A percentile compares a stretch with the other conserved stretches of the same genome.
Conservation (phyloP, 768 basidiomycete genomes). For the Russula griseocarnosa region DNA sequence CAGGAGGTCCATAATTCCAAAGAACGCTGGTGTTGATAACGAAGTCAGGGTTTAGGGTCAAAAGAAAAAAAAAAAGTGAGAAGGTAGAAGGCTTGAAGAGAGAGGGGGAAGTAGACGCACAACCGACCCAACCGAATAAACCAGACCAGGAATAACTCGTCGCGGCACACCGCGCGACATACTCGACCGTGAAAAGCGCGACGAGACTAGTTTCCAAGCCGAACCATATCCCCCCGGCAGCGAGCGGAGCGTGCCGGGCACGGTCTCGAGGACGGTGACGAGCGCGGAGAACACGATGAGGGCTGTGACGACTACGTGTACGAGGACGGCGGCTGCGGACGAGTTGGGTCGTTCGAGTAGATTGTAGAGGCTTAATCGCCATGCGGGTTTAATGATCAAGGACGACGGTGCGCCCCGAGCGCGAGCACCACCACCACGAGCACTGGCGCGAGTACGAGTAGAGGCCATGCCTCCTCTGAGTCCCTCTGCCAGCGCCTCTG, state of each 20-base stretch:
- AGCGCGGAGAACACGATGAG: conserved; percentile 72
- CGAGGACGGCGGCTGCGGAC: conserved; percentile 67
- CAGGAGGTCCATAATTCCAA: conserved; percentile 79
- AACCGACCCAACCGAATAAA: conserved; percentile 62
- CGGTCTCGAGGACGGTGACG: conserved; percentile 75
- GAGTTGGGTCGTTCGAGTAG: conserved; percentile 80
- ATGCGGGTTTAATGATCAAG: conserved; percentile 35
- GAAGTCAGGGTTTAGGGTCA: not conserved
- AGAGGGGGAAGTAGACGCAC: conserved; percentile 41
- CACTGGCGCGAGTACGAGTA: not conserved
- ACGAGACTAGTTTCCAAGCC: conserved; percentile 84
- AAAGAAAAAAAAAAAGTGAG: not conserved
- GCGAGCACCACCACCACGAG: not conserved
- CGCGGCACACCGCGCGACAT: conserved; percentile 65
- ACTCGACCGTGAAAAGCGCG: conserved; percentile 83
- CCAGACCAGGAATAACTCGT: conserved; percentile 65
- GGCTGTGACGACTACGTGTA: conserved; percentile 66
- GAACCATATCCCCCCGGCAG: conserved; percentile 72
- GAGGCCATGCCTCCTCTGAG: not conserved
- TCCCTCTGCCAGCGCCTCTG: not conserved
- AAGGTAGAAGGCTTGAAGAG: too few relatives aligned
- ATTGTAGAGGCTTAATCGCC: conserved; percentile 63
- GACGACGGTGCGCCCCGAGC: too few relatives aligned
- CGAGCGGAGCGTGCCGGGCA: conserved; percentile 63
- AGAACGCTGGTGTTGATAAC: conserved; percentile 52